These are phyloP conservation scores for Lipomyces starkeyi DNA, from an alignment of 805 yeast species.

Conservation along the genomic window DNA sequence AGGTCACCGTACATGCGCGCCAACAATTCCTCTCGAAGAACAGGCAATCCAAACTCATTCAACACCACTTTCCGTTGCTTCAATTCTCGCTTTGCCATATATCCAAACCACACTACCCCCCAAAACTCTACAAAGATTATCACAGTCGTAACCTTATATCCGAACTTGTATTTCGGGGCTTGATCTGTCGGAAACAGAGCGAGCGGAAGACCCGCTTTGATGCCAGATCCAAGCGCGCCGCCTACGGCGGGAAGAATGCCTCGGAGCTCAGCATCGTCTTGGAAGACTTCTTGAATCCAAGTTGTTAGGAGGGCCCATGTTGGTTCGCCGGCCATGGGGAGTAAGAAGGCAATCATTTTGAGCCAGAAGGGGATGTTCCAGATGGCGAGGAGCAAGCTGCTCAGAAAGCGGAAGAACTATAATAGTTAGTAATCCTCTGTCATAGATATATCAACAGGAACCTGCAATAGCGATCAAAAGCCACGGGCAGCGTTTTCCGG, in stretches of 20 bases:
- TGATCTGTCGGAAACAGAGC: slow-evolving; percentile 30
- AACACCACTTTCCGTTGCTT: slow-evolving; percentile 7
- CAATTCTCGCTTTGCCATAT: slow-evolving; percentile 25
- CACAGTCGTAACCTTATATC: slow-evolving; percentile 22
- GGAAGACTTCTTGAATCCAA: slow-evolving; percentile 32
- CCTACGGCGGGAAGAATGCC: slow-evolving; percentile 38
- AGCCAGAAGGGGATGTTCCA: slow-evolving; percentile 26
- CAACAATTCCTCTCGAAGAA: neutral
- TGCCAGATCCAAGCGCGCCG: slow-evolving; percentile 14
- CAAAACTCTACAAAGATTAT: slow-evolving; percentile 18
- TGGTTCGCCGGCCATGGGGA: slow-evolving; percentile 27
- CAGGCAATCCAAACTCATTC: slow-evolving; percentile 11
- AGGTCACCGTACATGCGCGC: neutral
- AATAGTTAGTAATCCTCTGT: neutral
- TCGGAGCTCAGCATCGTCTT: slow-evolving; percentile 31
- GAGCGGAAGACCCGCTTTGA: slow-evolving; percentile 28
- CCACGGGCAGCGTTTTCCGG: slow-evolving; percentile 43
- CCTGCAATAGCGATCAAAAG: slow-evolving; percentile 34
- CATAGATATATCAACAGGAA: neutral
- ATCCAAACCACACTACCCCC: slow-evolving; percentile 18
- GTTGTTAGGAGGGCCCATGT: slow-evolving; percentile 25
- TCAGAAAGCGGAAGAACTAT: slow-evolving; percentile 17
- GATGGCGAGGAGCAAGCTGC: slow-evolving; percentile 22
- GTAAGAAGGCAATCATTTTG: slow-evolving; percentile 22
- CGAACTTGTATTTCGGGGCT: slow-evolving; percentile 31